A percentile compares a stretch with the other conserved stretches of the same genome.
phyloP scores from a whole-genome alignment of 2,329 filamentous ascomycete species.

The Didymella sp. region DNA sequence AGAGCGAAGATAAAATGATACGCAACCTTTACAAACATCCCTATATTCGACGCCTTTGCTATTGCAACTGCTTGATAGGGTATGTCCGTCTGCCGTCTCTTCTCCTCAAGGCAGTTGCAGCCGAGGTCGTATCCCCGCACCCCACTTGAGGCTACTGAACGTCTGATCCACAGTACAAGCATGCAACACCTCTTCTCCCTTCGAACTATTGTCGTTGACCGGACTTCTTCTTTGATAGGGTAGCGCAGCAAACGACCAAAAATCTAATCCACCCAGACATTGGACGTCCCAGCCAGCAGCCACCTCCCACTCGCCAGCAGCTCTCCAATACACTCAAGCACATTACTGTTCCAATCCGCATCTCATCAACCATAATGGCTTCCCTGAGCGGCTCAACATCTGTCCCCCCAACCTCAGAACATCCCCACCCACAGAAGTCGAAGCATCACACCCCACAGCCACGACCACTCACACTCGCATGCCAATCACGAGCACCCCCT shows the following conservation, averaged over 20 bases:
- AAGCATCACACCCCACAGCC: background rate
- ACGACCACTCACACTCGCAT: background rate
- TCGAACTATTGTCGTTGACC: slow-evolving; percentile 6
- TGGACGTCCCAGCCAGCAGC: no score
- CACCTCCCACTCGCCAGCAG: no score
- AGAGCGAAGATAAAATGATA: slow-evolving; percentile 9
- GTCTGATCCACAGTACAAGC: slow-evolving; percentile 15
- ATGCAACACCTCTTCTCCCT: slow-evolving; percentile 5
- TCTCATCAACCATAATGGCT: background rate
- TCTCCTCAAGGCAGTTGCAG: background rate
- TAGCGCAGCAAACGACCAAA: background rate
- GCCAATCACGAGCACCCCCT: background rate
- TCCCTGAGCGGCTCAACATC: slow-evolving; percentile 14
- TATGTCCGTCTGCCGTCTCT: no score
- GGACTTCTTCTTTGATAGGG: background rate
- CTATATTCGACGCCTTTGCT: background rate
- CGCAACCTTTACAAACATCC: background rate
- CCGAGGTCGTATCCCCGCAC: slow-evolving; percentile 18
- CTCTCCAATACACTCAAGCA: background rate
- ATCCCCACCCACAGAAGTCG: background rate
- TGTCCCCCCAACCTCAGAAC: slow-evolving; percentile 11
- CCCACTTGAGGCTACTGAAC: slow-evolving; percentile 13
- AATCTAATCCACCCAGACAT: background rate
- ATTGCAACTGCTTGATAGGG: background rate
- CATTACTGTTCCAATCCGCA: background rate